phyloP scores from a whole-genome alignment of 208 protist genomes.

The Acanthamoeba royreba region DNA sequence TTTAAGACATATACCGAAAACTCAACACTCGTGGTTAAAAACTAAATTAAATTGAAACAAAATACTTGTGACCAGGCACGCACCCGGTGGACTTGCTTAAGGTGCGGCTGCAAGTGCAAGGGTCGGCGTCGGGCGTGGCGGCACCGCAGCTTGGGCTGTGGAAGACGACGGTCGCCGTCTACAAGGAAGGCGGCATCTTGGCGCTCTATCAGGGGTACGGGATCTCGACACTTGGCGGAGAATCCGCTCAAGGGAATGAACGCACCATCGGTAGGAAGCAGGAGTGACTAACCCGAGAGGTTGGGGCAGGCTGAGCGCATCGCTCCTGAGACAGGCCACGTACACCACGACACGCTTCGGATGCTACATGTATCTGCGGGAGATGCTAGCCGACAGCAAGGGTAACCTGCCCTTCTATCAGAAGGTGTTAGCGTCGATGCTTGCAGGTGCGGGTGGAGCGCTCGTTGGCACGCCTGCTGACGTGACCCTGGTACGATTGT shows the following conservation, averaged over 20 bases:
- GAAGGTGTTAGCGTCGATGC: not conserved
- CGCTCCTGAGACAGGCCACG: slow-evolving; percentile 59
- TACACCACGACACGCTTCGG: slow-evolving; percentile 58
- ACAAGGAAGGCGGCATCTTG: slow-evolving; percentile 60
- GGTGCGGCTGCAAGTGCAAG: slow-evolving; percentile 70
- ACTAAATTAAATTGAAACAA: not conserved
- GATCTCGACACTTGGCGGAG: not conserved
- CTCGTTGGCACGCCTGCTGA: slow-evolving; percentile 62
- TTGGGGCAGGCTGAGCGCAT: slow-evolving; percentile 60
- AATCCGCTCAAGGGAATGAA: too few species aligned
- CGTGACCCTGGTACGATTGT: slow-evolving; percentile 24
- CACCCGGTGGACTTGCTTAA: slow-evolving; percentile 73
- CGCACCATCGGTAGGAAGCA: too few species aligned
- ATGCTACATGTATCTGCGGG: slow-evolving; percentile 34
- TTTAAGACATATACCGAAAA: not conserved
- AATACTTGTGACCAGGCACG: slow-evolving; percentile 1
- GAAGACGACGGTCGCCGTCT: slow-evolving; percentile 51
- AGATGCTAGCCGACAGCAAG: not conserved
- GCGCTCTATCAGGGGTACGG: slow-evolving; percentile 63
- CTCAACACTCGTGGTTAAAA: too few species aligned
- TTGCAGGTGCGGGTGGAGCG: not conserved
- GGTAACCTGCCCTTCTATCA: not conserved
- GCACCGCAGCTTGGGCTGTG: slow-evolving; percentile 13
- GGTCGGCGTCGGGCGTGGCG: slow-evolving; percentile 23
- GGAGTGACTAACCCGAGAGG: not conserved